Evolutionary conservation across 768 basidiomycete genomes (phyloP), one percentile per base, ranked within the genome.

Genomic region (Arthromyces matolae): DNA sequence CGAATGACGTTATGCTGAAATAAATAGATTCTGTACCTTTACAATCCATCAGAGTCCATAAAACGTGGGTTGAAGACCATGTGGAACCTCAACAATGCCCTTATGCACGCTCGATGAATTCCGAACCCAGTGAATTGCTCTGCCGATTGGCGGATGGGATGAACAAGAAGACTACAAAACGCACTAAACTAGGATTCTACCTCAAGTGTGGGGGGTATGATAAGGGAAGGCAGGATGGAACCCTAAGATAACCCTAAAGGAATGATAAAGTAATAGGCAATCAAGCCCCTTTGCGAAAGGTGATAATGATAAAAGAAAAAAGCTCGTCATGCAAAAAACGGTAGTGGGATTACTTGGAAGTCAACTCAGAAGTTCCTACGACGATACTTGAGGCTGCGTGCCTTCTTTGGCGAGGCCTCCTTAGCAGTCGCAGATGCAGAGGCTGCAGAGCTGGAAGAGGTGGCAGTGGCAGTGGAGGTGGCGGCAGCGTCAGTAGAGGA

Each of bases 81-180:
- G n/a, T n/a, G n/a, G n/a, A n/a, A n/a, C n/a, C n/a, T n/a, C n/a
- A n/a, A n/a, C n/a, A n/a, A n/a, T n/a, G n/a, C n/a, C n/a, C n/a
- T n/a, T n/a, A n/a, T n/a, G n/a, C n/a, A 41, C 38, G 9, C 25
- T 18, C 13, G 18, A 45, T 12, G 35, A 14, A 27, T 43, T 47
- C 53, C 45, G 23, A 44, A 52, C 50, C 45, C 44, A 29, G 45
- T 51, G 46, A 47, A 53, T 49, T 58, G 55, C 42, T 49, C 47
- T 53, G 49, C 39, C 28, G n/a, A n/a, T 34, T n/a, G 9, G 32
- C 18, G 39, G 36, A 42, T 31, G 40, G 29, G 50, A 44, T 48
- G 54, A 47, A 28, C 38, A 41, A 34, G 42, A 52, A 50, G 51
- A 55, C 53, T 55, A 55, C 51, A 42, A 42, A 28, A 51, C 45